phyloP scores from a whole-genome alignment of 2,329 filamentous ascomycete genomes.

The Pezicula neosporulosa region DNA sequence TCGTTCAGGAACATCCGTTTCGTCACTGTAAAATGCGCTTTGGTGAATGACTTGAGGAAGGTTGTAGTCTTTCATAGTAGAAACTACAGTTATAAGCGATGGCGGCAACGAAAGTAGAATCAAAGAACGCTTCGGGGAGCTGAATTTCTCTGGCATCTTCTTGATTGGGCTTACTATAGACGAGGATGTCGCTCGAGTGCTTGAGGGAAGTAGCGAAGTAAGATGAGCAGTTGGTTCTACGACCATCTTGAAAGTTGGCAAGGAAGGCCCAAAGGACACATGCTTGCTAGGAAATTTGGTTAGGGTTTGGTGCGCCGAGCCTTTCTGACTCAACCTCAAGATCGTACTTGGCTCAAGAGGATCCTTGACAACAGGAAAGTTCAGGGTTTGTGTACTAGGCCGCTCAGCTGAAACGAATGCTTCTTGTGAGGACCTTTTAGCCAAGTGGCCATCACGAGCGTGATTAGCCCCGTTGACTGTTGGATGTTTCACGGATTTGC shows the following conservation, averaged over 20 bases:
- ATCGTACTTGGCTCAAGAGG: slow-evolving; percentile 61
- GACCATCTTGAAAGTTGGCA: slow-evolving; percentile 3
- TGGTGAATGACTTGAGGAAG: slow-evolving; percentile 74
- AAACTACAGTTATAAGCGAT: slow-evolving; percentile 41
- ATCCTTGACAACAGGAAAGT: slow-evolving; percentile 76
- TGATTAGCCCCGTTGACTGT: slow-evolving; percentile 3
- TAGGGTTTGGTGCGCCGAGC: slow-evolving; percentile 46
- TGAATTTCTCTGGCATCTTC: slow-evolving; percentile 11
- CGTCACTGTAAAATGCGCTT: slow-evolving; percentile 80
- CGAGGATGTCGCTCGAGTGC: neutral
- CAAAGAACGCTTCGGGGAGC: slow-evolving; percentile 23
- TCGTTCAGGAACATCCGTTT: slow-evolving; percentile 76
- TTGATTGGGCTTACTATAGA: slow-evolving; percentile 5
- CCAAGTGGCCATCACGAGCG: slow-evolving; percentile 18
- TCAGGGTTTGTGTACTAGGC: slow-evolving; percentile 42
- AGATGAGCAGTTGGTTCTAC: neutral
- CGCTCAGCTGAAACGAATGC: slow-evolving; percentile 30
- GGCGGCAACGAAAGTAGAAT: slow-evolving; percentile 37
- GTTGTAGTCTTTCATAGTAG: slow-evolving; percentile 53
- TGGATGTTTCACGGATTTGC: neutral
- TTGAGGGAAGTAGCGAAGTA: neutral
- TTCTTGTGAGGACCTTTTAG: slow-evolving; percentile 30
- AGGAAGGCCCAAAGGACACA: slow-evolving; percentile 29
- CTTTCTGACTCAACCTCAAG: slow-evolving; percentile 64
- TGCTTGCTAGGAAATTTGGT: slow-evolving; percentile 30